Percentiles rank a stretch among this genome's conserved stretches.
Evolutionary conservation across 495 filamentous ascomycete genomes (phyloP).

Genomic region (Chaetomium fimeti): DNA sequence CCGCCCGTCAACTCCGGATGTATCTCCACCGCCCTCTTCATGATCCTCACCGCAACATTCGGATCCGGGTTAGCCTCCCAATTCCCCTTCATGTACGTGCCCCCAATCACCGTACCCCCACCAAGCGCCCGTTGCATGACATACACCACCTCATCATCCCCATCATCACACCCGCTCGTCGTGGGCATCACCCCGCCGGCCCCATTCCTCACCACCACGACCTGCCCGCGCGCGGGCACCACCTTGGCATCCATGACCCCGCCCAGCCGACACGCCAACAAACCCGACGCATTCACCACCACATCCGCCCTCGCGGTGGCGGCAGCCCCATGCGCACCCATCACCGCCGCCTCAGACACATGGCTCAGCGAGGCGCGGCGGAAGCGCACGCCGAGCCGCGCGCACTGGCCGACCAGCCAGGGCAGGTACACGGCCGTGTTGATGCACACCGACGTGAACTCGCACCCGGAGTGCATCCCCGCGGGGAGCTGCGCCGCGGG

Average conservation of each 20-base stretch:
- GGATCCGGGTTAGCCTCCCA: conserved; percentile 83
- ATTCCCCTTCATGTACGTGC: conserved; percentile 76
- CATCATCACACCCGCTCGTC: conserved; percentile 77
- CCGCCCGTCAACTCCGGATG: conserved; percentile 73
- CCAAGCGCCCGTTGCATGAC: conserved; percentile 87
- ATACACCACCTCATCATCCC: conserved; percentile 75
- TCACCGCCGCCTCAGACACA: conserved; percentile 63
- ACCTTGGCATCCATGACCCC: conserved; percentile 78
- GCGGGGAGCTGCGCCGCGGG: conserved; percentile 54
- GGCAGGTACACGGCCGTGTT: conserved; percentile 86
- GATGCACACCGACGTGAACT: conserved; percentile 84
- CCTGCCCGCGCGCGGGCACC: conserved; percentile 79
- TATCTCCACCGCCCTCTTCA: conserved; percentile 74
- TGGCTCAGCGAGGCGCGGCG: conserved; percentile 60
- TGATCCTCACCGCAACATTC: conserved; percentile 79
- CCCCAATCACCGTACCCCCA: conserved; percentile 77
- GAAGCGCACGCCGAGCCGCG: conserved; percentile 65
- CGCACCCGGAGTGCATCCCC: conserved; percentile 64
- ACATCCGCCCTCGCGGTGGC: conserved; percentile 63
- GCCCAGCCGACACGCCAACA: conserved; percentile 69
- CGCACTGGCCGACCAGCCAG: conserved; percentile 76
- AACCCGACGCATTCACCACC: conserved; percentile 84
- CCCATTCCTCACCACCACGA: conserved; percentile 83
- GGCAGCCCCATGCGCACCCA: conserved; percentile 59
- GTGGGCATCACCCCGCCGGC: conserved; percentile 68